Percentiles rank a stretch among this genome's conserved stretches.
These are phyloP conservation scores for Suaeda aralocaspica DNA, from an alignment of 148 eudicot species.

Conservation along the genomic window DNA sequence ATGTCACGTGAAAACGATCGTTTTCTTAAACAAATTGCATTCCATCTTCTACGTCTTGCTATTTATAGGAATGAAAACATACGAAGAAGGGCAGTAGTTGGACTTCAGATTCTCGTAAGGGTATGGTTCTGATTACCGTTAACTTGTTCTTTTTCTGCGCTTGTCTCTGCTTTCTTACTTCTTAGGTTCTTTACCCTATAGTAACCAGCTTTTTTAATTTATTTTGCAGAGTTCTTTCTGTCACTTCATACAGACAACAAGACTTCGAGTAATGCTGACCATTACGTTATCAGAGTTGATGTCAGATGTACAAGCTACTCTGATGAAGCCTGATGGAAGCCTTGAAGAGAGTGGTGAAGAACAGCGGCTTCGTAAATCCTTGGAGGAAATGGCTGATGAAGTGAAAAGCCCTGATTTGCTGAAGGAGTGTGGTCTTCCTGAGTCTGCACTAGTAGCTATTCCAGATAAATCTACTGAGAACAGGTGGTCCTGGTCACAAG, in stretches of 20 bases:
- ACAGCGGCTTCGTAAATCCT: conserved; percentile 76
- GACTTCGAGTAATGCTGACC: conserved; percentile 90
- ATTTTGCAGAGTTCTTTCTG: conserved; percentile 90
- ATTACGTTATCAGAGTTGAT: conserved; percentile 95
- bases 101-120: conserved; percentile 95
- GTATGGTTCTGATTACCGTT: conserved; percentile 36
- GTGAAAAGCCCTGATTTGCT: conserved; percentile 47
- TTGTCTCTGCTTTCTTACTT: background rate
- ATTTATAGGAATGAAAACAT: conserved; percentile 86
- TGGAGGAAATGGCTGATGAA: conserved; percentile 96
- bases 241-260: conserved; percentile 70
- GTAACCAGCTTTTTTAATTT: conserved; percentile 14
- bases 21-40: conserved; percentile 93
- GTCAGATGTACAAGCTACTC: conserved; percentile 98
- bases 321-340: conserved; percentile 94
- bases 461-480: conserved; percentile 53
- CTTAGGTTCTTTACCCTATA: background rate
- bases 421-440: conserved; percentile 77
- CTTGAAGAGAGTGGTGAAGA: conserved; percentile 99
- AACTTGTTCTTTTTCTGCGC: background rate
- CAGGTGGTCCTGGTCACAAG: conserved; percentile 92
- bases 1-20: conserved; percentile 99
- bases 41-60: conserved; percentile 97
- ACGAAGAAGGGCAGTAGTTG: conserved; percentile 82
- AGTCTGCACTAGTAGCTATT: conserved; percentile 51